Evolutionary conservation across 164 flowering plant species (phyloP).

Genomic region (Magnolia sinica): DNA sequence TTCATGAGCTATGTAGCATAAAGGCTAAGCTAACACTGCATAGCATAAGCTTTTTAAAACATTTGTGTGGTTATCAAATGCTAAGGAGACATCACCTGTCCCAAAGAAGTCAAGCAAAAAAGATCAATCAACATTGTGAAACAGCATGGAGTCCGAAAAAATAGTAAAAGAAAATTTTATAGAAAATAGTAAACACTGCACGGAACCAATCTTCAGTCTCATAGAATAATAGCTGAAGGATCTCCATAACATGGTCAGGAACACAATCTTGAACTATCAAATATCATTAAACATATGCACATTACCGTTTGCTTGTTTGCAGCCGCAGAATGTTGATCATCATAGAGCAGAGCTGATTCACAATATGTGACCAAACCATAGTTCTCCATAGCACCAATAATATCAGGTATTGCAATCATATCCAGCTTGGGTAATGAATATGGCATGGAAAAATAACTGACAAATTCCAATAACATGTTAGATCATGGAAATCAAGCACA

Average conservation of each 20-base stretch:
- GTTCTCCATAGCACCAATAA: slow-evolving; percentile 99
- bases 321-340: slow-evolving; percentile 91
- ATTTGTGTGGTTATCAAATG: neutral
- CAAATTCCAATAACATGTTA: slow-evolving; percentile 3
- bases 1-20: no score
- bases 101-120: neutral
- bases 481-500: neutral
- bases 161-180: neutral
- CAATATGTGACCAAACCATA: slow-evolving; percentile 96
- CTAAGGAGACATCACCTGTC: neutral
- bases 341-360: slow-evolving; percentile 87
- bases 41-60: no score
- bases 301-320: slow-evolving; percentile 86
- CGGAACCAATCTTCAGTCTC: neutral
- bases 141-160: neutral
- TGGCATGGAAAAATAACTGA: slow-evolving; percentile 82
- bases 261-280: neutral
- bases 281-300: neutral
- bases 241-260: neutral
- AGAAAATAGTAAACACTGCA: neutral
- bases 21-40: neutral
- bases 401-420: slow-evolving; percentile 97
- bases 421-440: slow-evolving; percentile 93
- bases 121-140: neutral
- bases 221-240: neutral